Evolutionary conservation across 2,329 filamentous ascomycete species (phyloP).

Genomic region (Aspergillus fischeri): DNA sequence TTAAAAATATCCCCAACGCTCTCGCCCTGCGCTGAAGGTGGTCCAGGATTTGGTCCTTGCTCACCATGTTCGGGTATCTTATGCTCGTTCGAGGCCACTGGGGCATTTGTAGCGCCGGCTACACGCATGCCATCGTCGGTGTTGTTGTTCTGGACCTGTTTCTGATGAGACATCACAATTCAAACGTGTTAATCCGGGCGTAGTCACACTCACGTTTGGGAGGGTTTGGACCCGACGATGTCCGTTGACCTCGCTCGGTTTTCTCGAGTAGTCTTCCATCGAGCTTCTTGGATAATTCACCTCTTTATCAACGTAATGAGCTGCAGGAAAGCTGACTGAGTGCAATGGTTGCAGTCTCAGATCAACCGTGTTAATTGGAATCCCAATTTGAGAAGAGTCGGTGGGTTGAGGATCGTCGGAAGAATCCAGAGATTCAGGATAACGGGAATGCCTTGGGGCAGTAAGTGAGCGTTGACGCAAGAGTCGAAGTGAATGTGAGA

Average conservation of each 20-base stretch:
- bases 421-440: neutral
- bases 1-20: neutral
- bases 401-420: neutral
- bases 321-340: neutral
- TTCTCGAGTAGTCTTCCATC: neutral
- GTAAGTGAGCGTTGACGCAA: neutral
- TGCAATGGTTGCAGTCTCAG: neutral
- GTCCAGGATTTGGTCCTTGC: neutral
- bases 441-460: neutral
- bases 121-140: neutral
- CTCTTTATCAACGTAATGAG: neutral
- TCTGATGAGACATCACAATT: neutral
- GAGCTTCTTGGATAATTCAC: neutral
- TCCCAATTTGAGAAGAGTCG: neutral
- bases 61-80: neutral
- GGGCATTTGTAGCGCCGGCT: neutral
- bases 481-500: neutral
- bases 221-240: neutral
- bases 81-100: neutral
- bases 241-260: neutral
- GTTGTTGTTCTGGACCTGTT: neutral
- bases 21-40: neutral
- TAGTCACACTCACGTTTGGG: neutral
- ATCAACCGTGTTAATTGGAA: neutral
- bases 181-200: neutral